Evolutionary conservation across 176 grass and related monocot species (phyloP), one percentile per base, ranked within the genome.

Genomic region (Oryza officinalis): DNA sequence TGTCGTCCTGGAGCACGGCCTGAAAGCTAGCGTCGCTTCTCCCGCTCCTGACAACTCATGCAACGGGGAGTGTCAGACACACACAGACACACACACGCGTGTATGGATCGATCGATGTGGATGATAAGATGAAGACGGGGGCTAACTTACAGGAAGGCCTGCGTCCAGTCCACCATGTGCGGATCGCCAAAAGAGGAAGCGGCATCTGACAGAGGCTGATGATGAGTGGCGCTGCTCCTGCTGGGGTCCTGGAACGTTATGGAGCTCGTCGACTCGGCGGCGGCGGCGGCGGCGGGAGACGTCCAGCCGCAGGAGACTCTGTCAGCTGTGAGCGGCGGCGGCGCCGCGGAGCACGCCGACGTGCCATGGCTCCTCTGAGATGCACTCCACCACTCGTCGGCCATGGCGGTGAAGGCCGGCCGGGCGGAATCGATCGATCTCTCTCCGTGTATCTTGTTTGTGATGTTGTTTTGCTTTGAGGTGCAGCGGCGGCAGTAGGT

Each of bases 331-430:
- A 78, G 47, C 70, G 45, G 67, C 35, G 44, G 60, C 35, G 79
- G 15, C 13, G 88, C 26, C 28, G 57, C 57, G 2, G 88, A 83
- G 84, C 84, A 90, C 49, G 84, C 80, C 75, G 84, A 90, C 49
- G 84, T 49, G 69, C 75, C 89, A 14, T 71, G 69, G 64, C 75
- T 75, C 75, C 89, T 80, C 50, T 79, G 79, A 30, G 84, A 82
- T n/a, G 65, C 33, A 18, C 49, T 65, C 89, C 89, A 90, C 89
- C 84, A 90, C 80, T 90, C 84, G 49, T 87, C 84, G 63, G 89
- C 89, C 89, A 90, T 90, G 69, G 81, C 57, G 73, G 54, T 10
- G 59, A n/a, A 67, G 54, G 7, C 32, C 7, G 54, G 7, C 32
- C 7, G 37, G 40, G 40, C 40, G 13, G 13, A 50, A 35, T 6